Conservation (phyloP, 176 grass and related monocot species). For the Dendrocalamus sinicus region DNA sequence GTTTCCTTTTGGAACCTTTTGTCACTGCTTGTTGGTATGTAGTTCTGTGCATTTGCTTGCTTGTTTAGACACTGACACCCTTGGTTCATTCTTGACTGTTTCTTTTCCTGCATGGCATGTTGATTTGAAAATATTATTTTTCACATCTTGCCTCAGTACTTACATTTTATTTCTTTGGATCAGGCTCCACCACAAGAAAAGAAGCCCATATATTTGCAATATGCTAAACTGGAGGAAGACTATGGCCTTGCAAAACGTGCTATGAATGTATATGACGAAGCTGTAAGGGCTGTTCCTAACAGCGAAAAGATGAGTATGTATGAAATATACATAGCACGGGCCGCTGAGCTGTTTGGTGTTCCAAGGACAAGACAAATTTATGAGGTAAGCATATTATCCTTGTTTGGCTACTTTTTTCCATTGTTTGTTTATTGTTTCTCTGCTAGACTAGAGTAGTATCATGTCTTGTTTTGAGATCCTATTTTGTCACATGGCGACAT, state of each 20-base stretch:
- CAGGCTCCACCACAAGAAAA: slow-evolving; percentile 79
- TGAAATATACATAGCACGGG: slow-evolving; percentile 82
- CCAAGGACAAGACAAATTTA: slow-evolving; percentile 83
- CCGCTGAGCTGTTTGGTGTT: slow-evolving; percentile 77
- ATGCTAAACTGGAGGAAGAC: slow-evolving; percentile 90
- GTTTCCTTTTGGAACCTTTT: slow-evolving; percentile 11
- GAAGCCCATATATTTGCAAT: slow-evolving; percentile 79
- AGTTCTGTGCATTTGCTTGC: slow-evolving; percentile 19
- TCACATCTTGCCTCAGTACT: slow-evolving; percentile 39
- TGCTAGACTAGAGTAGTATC: not conserved
- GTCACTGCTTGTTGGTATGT: slow-evolving; percentile 2
- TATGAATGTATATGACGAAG: slow-evolving; percentile 83
- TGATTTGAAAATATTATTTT: slow-evolving; percentile 31
- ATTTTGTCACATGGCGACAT: not conserved
- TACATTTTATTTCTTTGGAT: slow-evolving; percentile 37
- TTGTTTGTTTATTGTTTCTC: slow-evolving; percentile 15
- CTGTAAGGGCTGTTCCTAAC: slow-evolving; percentile 72
- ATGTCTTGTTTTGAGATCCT: slow-evolving; percentile 19
- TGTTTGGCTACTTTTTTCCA: not conserved
- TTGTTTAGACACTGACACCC: not conserved
- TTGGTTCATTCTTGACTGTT: not conserved
- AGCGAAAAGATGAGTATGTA: slow-evolving; percentile 79
- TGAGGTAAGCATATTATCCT: slow-evolving; percentile 53
- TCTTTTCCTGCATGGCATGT: slow-evolving; percentile 20
- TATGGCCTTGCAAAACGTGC: slow-evolving; percentile 81